Evolutionary conservation across 2,329 filamentous ascomycete genomes (phyloP), one percentile per base, ranked within the genome.

Genomic region (Exophiala sideris): DNA sequence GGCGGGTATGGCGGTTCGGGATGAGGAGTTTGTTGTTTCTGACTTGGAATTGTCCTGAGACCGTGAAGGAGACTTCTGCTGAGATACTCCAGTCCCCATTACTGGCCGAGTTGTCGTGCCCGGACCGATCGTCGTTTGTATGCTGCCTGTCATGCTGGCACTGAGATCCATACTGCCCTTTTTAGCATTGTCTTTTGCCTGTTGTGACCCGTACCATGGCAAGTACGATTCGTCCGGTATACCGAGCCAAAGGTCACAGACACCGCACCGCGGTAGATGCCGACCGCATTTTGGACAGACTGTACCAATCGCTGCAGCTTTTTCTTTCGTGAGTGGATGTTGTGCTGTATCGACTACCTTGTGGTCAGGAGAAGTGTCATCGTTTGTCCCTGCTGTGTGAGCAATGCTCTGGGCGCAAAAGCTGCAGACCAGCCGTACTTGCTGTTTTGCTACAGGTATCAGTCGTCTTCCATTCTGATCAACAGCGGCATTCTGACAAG

Each of bases 231-330:
- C 77, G 65, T 84, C 80, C 0, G 81, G 79, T 10, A 76, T 76
- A 0, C 83, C 83, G 2, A 86, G 71, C 81, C 81, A 85, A 58
- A 82, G 68, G 64, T 78, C 79, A 63, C 83, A 86, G 9, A 86
- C 72, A 1, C 79, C 81, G 60, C 83, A 86, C 2, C 82, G 74
- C 2, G 83, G 83, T 75, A 86, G 79, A 61, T 82, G 80, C 1
- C 80, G 72, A n/a, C 78, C 79, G 63, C 83, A 86, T 46, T 78
- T 78, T 1, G 80, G 80, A 64, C 83, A 86, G 1, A 82, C 73
- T 1, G 81, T 81, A 1, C 82, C 76, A 8, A 59, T 53, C 9
- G 62, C 63, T 0, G 63, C 62, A 9, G 62, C 63, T 40, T 59
- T 64, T 33, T 62, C 62, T 14, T 59, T 59, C n/a, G 57, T 58